Evolutionary conservation across 148 eudicot genomes (phyloP), one percentile per base, ranked within the genome.

Genomic region (Beta vulgaris): DNA sequence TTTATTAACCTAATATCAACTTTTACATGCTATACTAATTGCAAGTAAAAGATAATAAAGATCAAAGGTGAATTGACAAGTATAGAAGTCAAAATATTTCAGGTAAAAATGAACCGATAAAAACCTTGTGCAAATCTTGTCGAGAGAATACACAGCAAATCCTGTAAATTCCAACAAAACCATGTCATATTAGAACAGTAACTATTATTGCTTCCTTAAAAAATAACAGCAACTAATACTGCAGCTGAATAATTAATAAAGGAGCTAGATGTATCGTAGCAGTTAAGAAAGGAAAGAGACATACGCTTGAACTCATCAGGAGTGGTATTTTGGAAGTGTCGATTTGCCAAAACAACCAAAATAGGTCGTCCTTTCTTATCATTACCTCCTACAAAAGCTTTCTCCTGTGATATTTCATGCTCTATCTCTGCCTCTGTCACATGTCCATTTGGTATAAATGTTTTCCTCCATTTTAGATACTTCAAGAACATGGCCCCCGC

Each of bases 251-350:
- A n/a, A n/a, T n/a, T n/a, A n/a, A n/a, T n/a, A n/a, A n/a, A n/a
- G n/a, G n/a, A n/a, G n/a, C n/a, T n/a, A n/a, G n/a, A n/a, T n/a
- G n/a, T n/a, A n/a, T n/a, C n/a, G n/a, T n/a, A n/a, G n/a, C n/a
- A n/a, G n/a, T n/a, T n/a, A 55, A 31, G 36, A 7, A 42, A 46
- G 19, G 21, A 37, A 31, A 11, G 3, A 7, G 9, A 79, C 88
- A 13, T 78, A 93, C 98, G 91, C 78, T 85, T 91, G 81, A 93
- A 85, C 69, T 91, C 95, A 0, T 91, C 97, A 1, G 80, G 37
- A 57, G 77, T 57, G 6, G 84, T 81, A 68, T 76, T 77, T 11
- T 79, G 81, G 40, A 76, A 74, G 82, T 93, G 98, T 62, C 88
- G 81, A 25, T 77, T 60, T 18, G 84, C 89, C 23, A 84, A 75